Evolutionary conservation across 345 rosid genomes (phyloP).

Genomic region (Lenwebbia sp.): DNA sequence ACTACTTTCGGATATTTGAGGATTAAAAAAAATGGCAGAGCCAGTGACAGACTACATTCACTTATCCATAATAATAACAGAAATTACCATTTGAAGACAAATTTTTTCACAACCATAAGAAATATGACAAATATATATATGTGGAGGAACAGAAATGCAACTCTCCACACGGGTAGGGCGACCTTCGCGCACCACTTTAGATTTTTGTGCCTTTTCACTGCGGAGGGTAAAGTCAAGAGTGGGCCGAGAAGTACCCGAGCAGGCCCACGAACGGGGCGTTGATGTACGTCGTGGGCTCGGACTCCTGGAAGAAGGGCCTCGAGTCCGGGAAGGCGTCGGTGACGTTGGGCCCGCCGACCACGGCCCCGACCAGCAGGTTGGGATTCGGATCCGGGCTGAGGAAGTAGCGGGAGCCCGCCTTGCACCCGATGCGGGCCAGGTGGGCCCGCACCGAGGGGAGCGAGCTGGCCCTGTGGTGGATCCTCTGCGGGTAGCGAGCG

Average conservation of each 20-base stretch:
- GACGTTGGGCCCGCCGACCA: conserved; percentile 81
- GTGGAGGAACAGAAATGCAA: not conserved
- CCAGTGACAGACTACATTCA: not conserved
- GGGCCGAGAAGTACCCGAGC: conserved; percentile 68
- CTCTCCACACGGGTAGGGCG: conserved; percentile 26
- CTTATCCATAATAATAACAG: not conserved
- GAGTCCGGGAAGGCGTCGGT: conserved; percentile 76
- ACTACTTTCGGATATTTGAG: not conserved
- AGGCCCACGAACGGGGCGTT: conserved; percentile 95
- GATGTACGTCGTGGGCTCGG: conserved; percentile 96
- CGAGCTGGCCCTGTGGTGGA: conserved; percentile 88
- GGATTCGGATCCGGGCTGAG: conserved; percentile 70
- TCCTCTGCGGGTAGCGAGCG: conserved; percentile 61
- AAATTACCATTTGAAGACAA: not conserved
- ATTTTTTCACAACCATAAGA: not conserved
- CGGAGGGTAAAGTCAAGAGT: conserved; percentile 14
- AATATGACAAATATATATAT: not conserved
- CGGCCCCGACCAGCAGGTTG: conserved; percentile 68
- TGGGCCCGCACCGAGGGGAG: conserved; percentile 60
- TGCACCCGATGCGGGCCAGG: conserved; percentile 54
- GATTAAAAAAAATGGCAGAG: not conserved
- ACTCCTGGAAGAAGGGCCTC: conserved; percentile 64
- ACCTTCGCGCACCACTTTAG: conserved; percentile 51
- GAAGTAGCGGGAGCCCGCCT: conserved; percentile 56
- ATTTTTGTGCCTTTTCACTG: not conserved